These are phyloP conservation scores for Penicillium herquei DNA, from an alignment of 495 filamentous ascomycete species.

Conservation along the genomic window DNA sequence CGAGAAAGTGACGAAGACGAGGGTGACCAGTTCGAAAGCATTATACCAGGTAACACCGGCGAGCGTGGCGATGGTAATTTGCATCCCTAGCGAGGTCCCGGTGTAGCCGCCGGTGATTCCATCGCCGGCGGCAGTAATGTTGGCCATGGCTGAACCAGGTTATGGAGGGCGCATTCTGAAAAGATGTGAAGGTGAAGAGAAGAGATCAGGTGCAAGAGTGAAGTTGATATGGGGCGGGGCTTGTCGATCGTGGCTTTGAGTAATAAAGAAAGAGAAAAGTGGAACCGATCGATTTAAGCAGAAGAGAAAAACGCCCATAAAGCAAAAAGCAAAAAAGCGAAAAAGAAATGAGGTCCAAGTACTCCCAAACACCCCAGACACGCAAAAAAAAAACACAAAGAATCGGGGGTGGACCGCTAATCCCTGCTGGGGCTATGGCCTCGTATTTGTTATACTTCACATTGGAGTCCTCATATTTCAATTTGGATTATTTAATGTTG, in stretches of 20 bases:
- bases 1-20: conserved; percentile 55
- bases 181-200: conserved; percentile 7
- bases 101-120: conserved; percentile 45
- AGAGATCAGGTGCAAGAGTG: conserved; percentile 9
- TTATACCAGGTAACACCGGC: conserved; percentile 55
- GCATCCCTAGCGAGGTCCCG: conserved; percentile 32
- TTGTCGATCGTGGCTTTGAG: conserved; percentile 2
- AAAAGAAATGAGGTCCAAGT: background rate
- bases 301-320: background rate
- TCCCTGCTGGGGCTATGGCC: conserved; percentile 3
- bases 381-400: background rate
- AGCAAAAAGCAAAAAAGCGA: background rate
- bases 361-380: too few species aligned
- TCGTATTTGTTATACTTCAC: background rate
- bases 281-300: background rate
- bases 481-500: too few species aligned
- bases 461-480: background rate
- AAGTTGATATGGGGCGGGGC: background rate
- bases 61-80: conserved; percentile 54
- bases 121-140: conserved; percentile 32
- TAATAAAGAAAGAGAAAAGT: background rate
- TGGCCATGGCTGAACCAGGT: conserved; percentile 14
- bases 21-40: conserved; percentile 53
- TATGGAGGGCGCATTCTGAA: conserved; percentile 17
- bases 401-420: background rate